Percentiles rank a stretch among this genome's conserved stretches.
Evolutionary conservation across 345 rosid genomes (phyloP).

Genomic region (Crucihimalaya himalaica): DNA sequence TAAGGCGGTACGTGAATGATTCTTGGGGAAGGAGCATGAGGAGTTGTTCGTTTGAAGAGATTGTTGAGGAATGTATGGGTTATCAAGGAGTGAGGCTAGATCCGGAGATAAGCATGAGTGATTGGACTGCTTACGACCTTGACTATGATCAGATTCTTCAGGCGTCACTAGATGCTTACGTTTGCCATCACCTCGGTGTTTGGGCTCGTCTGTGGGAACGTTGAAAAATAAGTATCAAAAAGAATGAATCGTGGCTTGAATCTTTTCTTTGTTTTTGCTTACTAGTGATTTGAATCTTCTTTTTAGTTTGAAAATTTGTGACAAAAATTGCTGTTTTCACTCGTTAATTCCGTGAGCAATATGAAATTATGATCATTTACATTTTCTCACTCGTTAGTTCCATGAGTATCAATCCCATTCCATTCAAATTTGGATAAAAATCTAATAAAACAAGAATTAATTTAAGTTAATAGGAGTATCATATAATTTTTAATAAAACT

Average conservation of each 20-base stretch:
- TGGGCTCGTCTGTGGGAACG: slow-evolving; percentile 5
- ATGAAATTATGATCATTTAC: too few species aligned
- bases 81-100: slow-evolving; percentile 35
- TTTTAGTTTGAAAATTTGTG: too few species aligned
- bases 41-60: slow-evolving; percentile 30
- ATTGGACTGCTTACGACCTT: slow-evolving; percentile 34
- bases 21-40: slow-evolving; percentile 8
- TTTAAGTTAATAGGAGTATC: too few species aligned
- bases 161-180: slow-evolving; percentile 35
- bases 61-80: slow-evolving; percentile 41
- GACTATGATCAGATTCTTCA: slow-evolving; percentile 32
- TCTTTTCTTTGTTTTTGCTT: not conserved
- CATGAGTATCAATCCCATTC: too few species aligned
- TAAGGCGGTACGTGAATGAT: slow-evolving; percentile 26
- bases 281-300: too few species aligned
- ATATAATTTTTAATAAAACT: too few species aligned
- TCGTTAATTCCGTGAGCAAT: not conserved
- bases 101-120: slow-evolving; percentile 34
- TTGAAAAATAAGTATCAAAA: slow-evolving; percentile 12
- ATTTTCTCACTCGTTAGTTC: not conserved
- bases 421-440: too few species aligned
- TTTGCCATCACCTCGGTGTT: slow-evolving; percentile 35
- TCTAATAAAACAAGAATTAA: too few species aligned
- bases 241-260: not conserved
- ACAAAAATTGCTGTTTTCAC: too few species aligned